These are phyloP conservation scores for Tarenaya hassleriana DNA, from an alignment of 345 rosid genomes.

Conservation along the genomic window DNA sequence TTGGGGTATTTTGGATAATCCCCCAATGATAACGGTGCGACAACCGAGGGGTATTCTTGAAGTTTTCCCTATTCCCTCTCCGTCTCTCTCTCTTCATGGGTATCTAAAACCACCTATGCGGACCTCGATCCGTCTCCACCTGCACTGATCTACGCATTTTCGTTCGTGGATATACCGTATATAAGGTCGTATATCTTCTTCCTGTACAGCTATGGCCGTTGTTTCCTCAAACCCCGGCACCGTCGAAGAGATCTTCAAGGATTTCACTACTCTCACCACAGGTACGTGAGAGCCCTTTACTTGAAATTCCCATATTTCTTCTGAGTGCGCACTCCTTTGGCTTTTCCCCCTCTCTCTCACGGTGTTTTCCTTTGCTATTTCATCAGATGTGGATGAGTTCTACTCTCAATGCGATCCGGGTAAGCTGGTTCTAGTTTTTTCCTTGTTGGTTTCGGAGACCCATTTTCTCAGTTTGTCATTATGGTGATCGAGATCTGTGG, in stretches of 20 bases:
- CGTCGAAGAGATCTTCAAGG: conserved; percentile 95
- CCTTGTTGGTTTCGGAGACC: neutral
- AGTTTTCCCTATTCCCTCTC: conserved; percentile 16
- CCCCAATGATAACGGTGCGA: too few relatives aligned
- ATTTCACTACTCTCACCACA: conserved; percentile 71
- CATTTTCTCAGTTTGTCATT: neutral
- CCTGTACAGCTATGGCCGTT: too few relatives aligned
- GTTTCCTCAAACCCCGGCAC: conserved; percentile 73
- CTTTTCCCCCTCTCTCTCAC: neutral
- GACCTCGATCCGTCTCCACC: conserved; percentile 27
- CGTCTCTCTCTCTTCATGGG: conserved; percentile 18
- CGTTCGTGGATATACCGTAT: neutral
- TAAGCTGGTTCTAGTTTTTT: conserved; percentile 20
- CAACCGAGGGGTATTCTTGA: too few relatives aligned
- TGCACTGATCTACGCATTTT: conserved; percentile 22
- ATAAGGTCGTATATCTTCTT: conserved; percentile 10
- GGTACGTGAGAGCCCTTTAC: conserved; percentile 33
- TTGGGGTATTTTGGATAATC: too few relatives aligned
- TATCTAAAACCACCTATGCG: conserved; percentile 17
- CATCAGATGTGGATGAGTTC: conserved; percentile 90
- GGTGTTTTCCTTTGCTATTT: neutral
- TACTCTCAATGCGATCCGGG: too few relatives aligned
- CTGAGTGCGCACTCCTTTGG: conserved; percentile 13
- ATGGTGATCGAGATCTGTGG: neutral
- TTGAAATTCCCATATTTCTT: conserved; percentile 2